Conservation (phyloP, 2,329 filamentous ascomycete species). For the Alternaria longipes region DNA sequence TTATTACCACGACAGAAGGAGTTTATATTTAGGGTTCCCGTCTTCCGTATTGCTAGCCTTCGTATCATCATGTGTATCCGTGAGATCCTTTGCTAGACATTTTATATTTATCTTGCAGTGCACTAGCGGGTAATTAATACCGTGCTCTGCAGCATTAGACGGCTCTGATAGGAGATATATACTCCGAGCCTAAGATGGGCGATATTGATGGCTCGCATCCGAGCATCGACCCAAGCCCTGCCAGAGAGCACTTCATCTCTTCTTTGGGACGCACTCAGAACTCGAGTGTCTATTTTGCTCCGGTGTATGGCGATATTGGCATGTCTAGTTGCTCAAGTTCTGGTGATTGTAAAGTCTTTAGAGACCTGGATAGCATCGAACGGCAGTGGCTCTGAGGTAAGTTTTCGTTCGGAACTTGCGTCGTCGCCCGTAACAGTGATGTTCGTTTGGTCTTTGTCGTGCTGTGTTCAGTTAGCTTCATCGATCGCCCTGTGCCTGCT, state of each 20-base stretch:
- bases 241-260: background rate
- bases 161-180: background rate
- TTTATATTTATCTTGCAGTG: background rate
- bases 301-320: background rate
- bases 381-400: constrained; percentile 20
- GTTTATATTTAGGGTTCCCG: background rate
- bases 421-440: constrained; percentile 28
- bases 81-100: background rate
- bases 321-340: constrained; percentile 3
- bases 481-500: background rate
- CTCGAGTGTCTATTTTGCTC: background rate
- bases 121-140: background rate
- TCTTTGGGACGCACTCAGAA: too few species aligned
- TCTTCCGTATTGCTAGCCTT: background rate
- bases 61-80: background rate
- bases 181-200: background rate
- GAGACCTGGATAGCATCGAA: constrained; percentile 28
- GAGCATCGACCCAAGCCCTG: background rate
- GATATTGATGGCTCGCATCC: background rate
- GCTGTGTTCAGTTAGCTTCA: constrained; percentile 14
- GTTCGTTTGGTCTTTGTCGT: constrained; percentile 29
- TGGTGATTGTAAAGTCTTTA: constrained; percentile 28
- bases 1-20: background rate
- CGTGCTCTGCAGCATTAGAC: background rate
- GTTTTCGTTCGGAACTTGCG: constrained; percentile 31